These are phyloP conservation scores for Neurospora sp. DNA, from an alignment of 495 filamentous ascomycete genomes.

Conservation along the genomic window DNA sequence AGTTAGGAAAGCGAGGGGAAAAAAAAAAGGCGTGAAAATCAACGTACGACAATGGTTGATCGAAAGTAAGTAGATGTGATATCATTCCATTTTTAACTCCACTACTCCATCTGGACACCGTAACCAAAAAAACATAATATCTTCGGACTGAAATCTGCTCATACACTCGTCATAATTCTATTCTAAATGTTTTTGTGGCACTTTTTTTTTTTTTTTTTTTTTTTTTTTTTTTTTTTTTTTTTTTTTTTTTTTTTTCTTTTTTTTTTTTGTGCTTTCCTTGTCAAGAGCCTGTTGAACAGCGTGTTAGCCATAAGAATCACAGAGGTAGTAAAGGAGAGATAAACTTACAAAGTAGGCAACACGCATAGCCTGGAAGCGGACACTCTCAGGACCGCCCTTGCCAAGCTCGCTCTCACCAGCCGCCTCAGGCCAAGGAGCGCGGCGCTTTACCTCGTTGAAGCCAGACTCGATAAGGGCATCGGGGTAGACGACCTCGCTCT, in stretches of 20 bases:
- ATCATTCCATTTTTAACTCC: background rate
- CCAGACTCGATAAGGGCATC: constrained; percentile 78
- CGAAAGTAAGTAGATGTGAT: background rate
- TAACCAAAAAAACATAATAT: background rate
- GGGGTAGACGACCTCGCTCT: constrained; percentile 67
- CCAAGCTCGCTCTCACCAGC: constrained; percentile 51
- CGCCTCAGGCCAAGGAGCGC: constrained; percentile 76
- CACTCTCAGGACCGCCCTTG: constrained; percentile 54
- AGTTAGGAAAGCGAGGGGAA: no score
- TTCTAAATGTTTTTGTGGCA: background rate
- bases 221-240: background rate
- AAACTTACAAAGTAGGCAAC: constrained; percentile 67
- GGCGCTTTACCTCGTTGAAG: constrained; percentile 62
- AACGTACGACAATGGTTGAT: no score
- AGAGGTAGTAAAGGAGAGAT: no score
- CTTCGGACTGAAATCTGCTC: background rate
- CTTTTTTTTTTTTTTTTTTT: background rate
- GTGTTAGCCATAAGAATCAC: background rate
- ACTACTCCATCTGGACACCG: background rate
- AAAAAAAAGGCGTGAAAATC: no score
- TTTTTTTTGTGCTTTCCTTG: constrained; percentile 49
- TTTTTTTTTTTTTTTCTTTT: background rate
- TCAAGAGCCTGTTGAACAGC: constrained; percentile 46
- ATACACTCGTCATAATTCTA: background rate
- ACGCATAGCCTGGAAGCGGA: constrained; percentile 88